Base-by-base conservation (phyloP, 1,139 yeast genomes). In the Pichia sp. region DNA sequence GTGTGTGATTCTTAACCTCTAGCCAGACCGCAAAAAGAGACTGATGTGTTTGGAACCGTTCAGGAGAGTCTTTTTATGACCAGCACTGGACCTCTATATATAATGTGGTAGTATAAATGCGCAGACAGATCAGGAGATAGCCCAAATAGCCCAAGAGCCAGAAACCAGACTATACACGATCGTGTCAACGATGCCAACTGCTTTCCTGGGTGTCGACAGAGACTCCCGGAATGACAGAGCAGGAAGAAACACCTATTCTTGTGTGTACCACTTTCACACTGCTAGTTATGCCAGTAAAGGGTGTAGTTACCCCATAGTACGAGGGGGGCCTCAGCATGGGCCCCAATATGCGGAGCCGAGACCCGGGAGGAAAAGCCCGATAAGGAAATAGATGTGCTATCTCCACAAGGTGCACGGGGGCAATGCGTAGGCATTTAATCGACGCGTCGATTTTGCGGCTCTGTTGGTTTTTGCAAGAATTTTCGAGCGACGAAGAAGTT, bases 371-470 rank as follows among this genome's bases (percentile, higher is more conserved):
- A 12, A 31, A 31, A 31, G 5, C 34, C 34, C 34, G 34, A 31
- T 31, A 31, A 31, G 34, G 12, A 31, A 12, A 8, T 20, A 20
- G 3, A 20, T 20, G 24, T 20, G 24, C 24, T 20, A 20, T 20
- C 24, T 20, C 12, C 34, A 8, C 12, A 31, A 8, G 34, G 34
- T 31, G 34, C 12, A 31, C 34, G 34, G 34, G 34, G 9, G 24
- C 24, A 20, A 20, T 2, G 24, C 3, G 24, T 20, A 20, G 24
- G 24, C 24, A 20, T 20, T 20, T 20, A 3, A 46, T 29, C 48
- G 48, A 31, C 48, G 48, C 48, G 48, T 31, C 48, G 48, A 46
- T 24, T 17, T 44, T 12, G 43, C 17, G 17, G 43, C 43, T n/a
- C 24, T 17, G 24, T 40, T 43, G 46, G 31, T 2, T 49, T 49